Evolutionary conservation across 139 green algal genomes (phyloP).

Genomic region (Picochlorum costavermella): DNA sequence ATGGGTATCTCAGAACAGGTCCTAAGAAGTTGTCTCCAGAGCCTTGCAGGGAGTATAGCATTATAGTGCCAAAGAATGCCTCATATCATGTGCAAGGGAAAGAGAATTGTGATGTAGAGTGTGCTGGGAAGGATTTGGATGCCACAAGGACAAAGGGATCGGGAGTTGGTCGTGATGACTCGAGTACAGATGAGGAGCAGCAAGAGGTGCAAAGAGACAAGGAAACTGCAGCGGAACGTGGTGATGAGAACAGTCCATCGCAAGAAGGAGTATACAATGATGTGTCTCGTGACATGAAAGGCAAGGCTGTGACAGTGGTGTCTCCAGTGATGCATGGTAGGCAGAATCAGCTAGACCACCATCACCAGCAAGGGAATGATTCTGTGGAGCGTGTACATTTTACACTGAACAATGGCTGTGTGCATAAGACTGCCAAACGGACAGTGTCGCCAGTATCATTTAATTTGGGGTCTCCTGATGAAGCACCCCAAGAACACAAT

Average conservation of each 20-base stretch:
- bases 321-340: background rate
- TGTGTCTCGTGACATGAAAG: background rate
- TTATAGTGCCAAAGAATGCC: slow-evolving; percentile 2
- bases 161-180: background rate
- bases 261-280: background rate
- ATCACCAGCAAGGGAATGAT: too few relatives aligned
- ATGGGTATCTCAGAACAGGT: slow-evolving; percentile 28
- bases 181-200: background rate
- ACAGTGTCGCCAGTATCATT: too few relatives aligned
- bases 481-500: too few relatives aligned
- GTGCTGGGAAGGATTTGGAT: too few relatives aligned
- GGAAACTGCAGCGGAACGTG: background rate
- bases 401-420: too few relatives aligned
- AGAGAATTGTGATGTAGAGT: too few relatives aligned
- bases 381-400: too few relatives aligned
- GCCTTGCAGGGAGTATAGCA: slow-evolving; percentile 9
- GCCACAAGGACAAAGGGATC: too few relatives aligned
- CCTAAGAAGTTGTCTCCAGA: slow-evolving; percentile 29
- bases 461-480: too few relatives aligned
- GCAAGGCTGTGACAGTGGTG: background rate
- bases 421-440: too few relatives aligned
- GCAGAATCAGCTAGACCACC: too few relatives aligned
- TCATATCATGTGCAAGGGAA: too few relatives aligned
- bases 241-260: background rate
- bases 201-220: background rate